Percentiles rank a stretch among this genome's conserved stretches.
Conservation (phyloP, 805 yeast species). For the Yamadazyma olivae region DNA sequence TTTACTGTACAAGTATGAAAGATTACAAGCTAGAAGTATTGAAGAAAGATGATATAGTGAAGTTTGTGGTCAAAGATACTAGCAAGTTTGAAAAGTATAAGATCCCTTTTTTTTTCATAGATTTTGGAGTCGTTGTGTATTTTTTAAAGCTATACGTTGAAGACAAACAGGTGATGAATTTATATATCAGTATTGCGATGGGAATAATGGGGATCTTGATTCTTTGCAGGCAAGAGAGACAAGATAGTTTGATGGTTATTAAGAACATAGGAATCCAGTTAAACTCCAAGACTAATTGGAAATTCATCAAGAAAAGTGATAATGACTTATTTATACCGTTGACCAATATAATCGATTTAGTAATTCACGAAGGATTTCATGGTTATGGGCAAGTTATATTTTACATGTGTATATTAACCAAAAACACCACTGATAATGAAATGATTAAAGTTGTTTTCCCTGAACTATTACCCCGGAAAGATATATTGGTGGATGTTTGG, state of each 20-base stretch:
- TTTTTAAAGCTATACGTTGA: too few species aligned
- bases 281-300: conserved; percentile 25
- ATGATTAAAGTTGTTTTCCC: conserved; percentile 38
- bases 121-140: too few species aligned
- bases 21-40: conserved; percentile 9
- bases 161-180: too few species aligned
- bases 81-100: too few species aligned
- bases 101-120: too few species aligned
- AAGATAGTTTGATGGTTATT: conserved; percentile 43
- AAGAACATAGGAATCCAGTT: conserved; percentile 48
- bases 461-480: conserved; percentile 40
- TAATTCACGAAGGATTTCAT: conserved; percentile 73
- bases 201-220: neutral
- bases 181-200: too few species aligned
- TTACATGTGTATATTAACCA: conserved; percentile 59
- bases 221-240: conserved; percentile 22
- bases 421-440: conserved; percentile 17
- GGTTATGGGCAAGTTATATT: conserved; percentile 62
- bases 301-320: conserved; percentile 14
- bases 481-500: conserved; percentile 38
- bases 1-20: too few species aligned
- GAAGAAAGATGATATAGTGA: conserved; percentile 8
- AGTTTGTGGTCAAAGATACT: conserved; percentile 11
- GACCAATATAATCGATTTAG: conserved; percentile 56
- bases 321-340: conserved; percentile 50